Base-by-base conservation (phyloP, 768 basidiomycete species). In the Clitopilus passeckerianus region DNA sequence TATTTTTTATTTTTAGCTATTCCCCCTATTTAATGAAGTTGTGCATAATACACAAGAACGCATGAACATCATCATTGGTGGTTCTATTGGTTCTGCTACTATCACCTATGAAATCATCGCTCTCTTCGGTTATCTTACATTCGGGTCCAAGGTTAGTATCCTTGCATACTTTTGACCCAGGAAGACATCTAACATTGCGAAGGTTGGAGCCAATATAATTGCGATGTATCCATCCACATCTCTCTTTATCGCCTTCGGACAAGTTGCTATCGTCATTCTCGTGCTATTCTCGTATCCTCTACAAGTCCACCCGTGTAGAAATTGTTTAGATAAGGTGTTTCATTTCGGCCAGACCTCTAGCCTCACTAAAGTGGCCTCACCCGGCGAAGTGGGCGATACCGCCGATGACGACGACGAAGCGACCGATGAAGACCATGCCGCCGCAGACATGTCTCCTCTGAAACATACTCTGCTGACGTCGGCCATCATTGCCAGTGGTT, bases 231-330 rank as follows among this genome's bases (percentile, higher is more conserved):
- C 91, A 3, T 83, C 87, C 6, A 94, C 92, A 0, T 94, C 95
- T 35, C 74, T 95, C 43, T 93, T 97, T 73, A 90, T 99, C 64
- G 94, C 96, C 33, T 67, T 95, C 59, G 96, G 96, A 8, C 93
- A 97, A 67, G 74, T 96, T 9, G 97, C 95, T 10, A 97, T 99
- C 70, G 90, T 93, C 37, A 75, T 91, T 52, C 81, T 96, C 24
- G 95, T 98, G 59, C 75, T 93, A 58, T 93, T 96, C 67, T 94
- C 92, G 16, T 96, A 99, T 72, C 95, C 97, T 0, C 71, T 99
- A 56, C 97, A 98, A 73, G 89, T 96, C 5, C 90, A 94, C 57
- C 97, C 97, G 0, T 96, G 94, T 69, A 82, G 97, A 57, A 91
- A 89, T 67, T 94, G 91, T 66, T 75, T 98, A 46, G 92, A 95